phyloP scores from a whole-genome alignment of 352 stramenopile genomes.

The Peronospora tabacina region DNA sequence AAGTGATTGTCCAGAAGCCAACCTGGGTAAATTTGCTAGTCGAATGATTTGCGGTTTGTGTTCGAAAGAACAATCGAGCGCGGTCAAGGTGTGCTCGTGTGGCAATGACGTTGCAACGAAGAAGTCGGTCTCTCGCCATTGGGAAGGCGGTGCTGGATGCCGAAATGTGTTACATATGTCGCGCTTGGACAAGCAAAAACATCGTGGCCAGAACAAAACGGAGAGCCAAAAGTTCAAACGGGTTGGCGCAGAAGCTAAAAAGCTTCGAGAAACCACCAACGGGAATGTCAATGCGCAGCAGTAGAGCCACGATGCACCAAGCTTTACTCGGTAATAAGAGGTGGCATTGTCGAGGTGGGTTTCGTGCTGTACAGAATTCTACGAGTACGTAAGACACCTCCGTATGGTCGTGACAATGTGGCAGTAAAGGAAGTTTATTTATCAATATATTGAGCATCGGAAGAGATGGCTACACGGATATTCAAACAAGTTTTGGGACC shows the following conservation, averaged over 20 bases:
- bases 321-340: too few species aligned
- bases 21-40: conserved; percentile 68
- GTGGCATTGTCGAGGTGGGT: neutral
- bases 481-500: neutral
- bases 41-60: conserved; percentile 80
- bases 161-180: conserved; percentile 59
- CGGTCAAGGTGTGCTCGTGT: conserved; percentile 66
- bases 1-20: conserved; percentile 60
- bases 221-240: conserved; percentile 75
- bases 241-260: conserved; percentile 54
- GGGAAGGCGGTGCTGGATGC: conserved; percentile 73
- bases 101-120: conserved; percentile 60
- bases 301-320: conserved; percentile 4
- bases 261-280: conserved; percentile 21
- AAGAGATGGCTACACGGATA: too few species aligned
- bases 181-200: conserved; percentile 63
- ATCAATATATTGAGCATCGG: too few species aligned
- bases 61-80: conserved; percentile 72
- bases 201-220: conserved; percentile 66
- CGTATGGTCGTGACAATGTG: too few species aligned
- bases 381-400: too few species aligned
- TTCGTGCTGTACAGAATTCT: too few species aligned
- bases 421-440: too few species aligned
- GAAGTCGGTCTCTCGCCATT: conserved; percentile 43
- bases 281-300: conserved; percentile 15